Conservation (phyloP, 306 rosid genomes). For the Echinosophora koreensis region DNA sequence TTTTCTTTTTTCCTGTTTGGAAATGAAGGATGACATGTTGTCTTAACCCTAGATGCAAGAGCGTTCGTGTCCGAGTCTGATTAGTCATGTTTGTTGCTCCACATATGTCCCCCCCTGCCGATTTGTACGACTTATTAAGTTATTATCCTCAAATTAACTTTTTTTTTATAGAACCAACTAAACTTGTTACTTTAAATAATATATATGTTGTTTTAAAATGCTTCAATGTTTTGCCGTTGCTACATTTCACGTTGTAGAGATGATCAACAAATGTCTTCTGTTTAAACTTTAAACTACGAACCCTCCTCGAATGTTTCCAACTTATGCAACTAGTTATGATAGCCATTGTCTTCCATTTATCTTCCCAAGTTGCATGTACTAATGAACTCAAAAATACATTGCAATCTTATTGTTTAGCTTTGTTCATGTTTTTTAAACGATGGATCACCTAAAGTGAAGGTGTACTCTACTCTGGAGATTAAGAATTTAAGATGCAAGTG, state of each 20-base stretch:
- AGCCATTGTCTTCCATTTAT: background rate
- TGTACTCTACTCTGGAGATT: too few relatives aligned
- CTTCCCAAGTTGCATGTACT: background rate
- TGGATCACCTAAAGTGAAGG: too few relatives aligned
- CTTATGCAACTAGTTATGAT: background rate
- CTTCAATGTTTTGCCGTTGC: background rate
- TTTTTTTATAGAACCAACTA: background rate
- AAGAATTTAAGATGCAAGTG: too few relatives aligned
- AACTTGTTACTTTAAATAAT: too few relatives aligned
- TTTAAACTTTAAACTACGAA: background rate
- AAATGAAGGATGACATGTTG: background rate
- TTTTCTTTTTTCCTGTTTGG: constrained; percentile 20
- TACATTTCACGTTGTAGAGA: constrained; percentile 4
- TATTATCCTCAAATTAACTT: background rate
- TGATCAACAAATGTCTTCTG: background rate
- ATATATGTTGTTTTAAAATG: constrained; percentile 11
- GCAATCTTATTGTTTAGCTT: background rate
- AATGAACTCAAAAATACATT: background rate
- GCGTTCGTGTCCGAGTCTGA: background rate
- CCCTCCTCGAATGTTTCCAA: background rate
- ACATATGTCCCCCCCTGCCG: background rate
- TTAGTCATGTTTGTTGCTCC: constrained; percentile 26
- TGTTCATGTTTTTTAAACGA: too few relatives aligned
- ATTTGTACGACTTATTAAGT: constrained; percentile 6
- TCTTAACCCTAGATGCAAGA: constrained; percentile 1